Evolutionary conservation across 495 filamentous ascomycete species (phyloP).

Genomic region (Talaromyces trachyspermus): DNA sequence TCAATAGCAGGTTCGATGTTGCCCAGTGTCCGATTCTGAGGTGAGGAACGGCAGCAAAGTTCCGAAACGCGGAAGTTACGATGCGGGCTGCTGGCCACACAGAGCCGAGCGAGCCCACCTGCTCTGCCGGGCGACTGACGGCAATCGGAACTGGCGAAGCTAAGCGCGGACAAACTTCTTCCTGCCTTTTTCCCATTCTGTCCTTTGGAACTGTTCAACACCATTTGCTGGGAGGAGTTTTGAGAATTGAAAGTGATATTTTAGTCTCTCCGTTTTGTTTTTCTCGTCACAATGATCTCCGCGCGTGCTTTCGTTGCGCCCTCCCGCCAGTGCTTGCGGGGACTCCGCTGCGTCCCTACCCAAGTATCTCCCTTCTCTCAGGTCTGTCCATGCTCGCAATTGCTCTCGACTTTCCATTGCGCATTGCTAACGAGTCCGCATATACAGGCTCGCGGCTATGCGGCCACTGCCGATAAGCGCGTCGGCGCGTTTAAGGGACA

Average conservation of each 20-base stretch:
- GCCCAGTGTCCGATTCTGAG: not conserved
- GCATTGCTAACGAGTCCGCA: conserved; percentile 21
- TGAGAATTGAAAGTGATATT: not conserved
- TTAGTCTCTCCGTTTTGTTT: not conserved
- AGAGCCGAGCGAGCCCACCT: not conserved
- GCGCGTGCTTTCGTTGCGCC: conserved; percentile 47
- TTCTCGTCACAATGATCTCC: conserved; percentile 48
- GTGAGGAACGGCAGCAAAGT: too few relatives aligned
- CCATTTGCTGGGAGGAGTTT: conserved; percentile 5
- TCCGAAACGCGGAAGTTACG: conserved; percentile 10
- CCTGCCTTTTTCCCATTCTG: not conserved
- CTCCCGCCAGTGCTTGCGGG: conserved; percentile 51
- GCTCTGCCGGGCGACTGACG: not conserved
- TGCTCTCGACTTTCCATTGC: conserved; percentile 7
- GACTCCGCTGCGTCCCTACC: conserved; percentile 38
- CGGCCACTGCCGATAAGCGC: conserved; percentile 52
- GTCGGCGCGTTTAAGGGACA: conserved; percentile 89
- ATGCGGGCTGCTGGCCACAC: not conserved
- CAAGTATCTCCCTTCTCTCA: conserved; percentile 43
- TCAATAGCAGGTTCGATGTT: not conserved
- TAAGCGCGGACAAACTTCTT: conserved; percentile 3
- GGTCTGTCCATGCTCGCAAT: conserved; percentile 23
- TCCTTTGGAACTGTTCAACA: too few relatives aligned
- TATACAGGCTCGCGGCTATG: conserved; percentile 40
- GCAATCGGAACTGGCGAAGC: conserved; percentile 2